A percentile compares a stretch with the other conserved stretches of the same genome.
Evolutionary conservation across 441 rosid species (phyloP).

Genomic region (Bocquillonia castaneifolia): DNA sequence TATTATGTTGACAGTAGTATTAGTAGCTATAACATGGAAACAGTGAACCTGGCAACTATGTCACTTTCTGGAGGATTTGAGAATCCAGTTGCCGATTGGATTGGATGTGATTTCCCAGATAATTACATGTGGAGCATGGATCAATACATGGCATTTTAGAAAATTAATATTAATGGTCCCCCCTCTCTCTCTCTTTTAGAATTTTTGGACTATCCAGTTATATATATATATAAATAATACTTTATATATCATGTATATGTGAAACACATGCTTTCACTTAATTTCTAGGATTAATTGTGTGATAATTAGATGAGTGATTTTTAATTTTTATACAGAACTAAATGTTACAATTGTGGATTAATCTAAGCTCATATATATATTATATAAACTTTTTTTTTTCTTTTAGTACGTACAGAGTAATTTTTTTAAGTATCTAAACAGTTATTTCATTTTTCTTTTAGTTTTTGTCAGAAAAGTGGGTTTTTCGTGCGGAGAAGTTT

Average conservation of each 20-base stretch:
- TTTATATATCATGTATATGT: background rate
- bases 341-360: conserved; percentile 17
- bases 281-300: background rate
- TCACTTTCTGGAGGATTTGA: conserved; percentile 10
- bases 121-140: conserved; percentile 36
- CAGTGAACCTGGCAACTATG: conserved; percentile 19
- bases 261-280: background rate
- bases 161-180: conserved; percentile 13
- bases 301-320: background rate
- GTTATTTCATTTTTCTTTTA: background rate
- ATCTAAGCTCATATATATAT: background rate
- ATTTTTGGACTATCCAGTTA: background rate
- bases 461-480: background rate
- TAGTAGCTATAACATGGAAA: conserved; percentile 28
- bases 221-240: no score
- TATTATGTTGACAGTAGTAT: conserved; percentile 16
- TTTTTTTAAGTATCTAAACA: no score
- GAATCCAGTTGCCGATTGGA: conserved; percentile 24
- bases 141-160: conserved; percentile 30
- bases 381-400: background rate
- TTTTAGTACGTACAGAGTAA: background rate
- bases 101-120: conserved; percentile 30
- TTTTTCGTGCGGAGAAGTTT: background rate
- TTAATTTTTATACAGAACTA: background rate
- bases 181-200: background rate